phyloP scores from a whole-genome alignment of 2,329 filamentous ascomycete species.

The Colletotrichum tropicale region DNA sequence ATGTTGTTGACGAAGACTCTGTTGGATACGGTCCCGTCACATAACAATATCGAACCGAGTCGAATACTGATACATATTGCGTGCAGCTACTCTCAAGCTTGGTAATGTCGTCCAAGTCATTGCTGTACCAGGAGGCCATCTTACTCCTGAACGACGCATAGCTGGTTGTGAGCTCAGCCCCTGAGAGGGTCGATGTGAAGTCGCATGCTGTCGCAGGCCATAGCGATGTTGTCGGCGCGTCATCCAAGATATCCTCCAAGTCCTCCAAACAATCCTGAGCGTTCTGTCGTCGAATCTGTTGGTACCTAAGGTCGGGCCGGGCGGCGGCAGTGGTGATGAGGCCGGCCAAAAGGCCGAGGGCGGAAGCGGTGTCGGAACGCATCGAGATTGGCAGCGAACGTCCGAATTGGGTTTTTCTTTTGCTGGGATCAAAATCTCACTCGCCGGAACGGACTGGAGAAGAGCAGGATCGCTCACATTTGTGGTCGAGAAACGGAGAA shows the following conservation, averaged over 20 bases:
- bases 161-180: background rate
- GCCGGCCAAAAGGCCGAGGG: background rate
- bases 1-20: background rate
- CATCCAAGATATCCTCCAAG: slow-evolving; percentile 4
- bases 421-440: background rate
- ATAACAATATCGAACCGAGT: slow-evolving; percentile 8
- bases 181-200: slow-evolving; percentile 13
- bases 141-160: slow-evolving; percentile 2
- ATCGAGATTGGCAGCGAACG: background rate
- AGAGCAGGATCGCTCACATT: background rate
- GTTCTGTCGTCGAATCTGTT: slow-evolving; percentile 3
- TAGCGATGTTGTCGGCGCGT: background rate
- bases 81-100: slow-evolving; percentile 15
- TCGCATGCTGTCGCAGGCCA: slow-evolving; percentile 14
- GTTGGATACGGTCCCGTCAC: slow-evolving; percentile 1
- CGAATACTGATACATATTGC: background rate
- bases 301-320: background rate
- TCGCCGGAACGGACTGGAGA: background rate
- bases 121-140: slow-evolving; percentile 13
- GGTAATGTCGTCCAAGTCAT: slow-evolving; percentile 12
- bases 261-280: slow-evolving; percentile 1
- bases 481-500: background rate
- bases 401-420: background rate
- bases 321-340: background rate
- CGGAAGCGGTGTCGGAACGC: background rate